Evolutionary conservation across 1,139 yeast genomes (phyloP).

Genomic region (Scheffersomyces lignicola): DNA sequence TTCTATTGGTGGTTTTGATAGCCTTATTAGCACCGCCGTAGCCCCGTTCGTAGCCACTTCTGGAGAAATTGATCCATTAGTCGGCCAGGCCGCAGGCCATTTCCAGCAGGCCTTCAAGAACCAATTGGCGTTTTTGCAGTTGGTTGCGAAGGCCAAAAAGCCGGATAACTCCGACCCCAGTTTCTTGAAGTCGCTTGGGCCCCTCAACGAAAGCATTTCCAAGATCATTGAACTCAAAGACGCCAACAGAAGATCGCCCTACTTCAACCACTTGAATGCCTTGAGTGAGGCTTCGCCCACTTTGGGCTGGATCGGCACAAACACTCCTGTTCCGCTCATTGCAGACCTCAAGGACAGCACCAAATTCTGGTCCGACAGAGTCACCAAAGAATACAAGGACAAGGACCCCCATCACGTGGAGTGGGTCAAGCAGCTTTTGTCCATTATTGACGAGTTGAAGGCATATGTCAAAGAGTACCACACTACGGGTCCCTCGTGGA

Average conservation of each 20-base stretch:
- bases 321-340: slow-evolving; percentile 68
- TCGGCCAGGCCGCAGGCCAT: slow-evolving; percentile 58
- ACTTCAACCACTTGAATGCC: slow-evolving; percentile 73
- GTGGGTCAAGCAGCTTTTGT: slow-evolving; percentile 74
- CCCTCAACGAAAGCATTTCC: slow-evolving; percentile 64
- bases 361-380: slow-evolving; percentile 90
- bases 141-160: slow-evolving; percentile 61
- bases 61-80: slow-evolving; percentile 58
- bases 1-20: slow-evolving; percentile 54
- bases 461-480: slow-evolving; percentile 75
- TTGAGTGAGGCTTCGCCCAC: slow-evolving; percentile 89
- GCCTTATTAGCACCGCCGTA: slow-evolving; percentile 51
- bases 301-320: slow-evolving; percentile 84
- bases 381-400: slow-evolving; percentile 79
- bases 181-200: slow-evolving; percentile 60
- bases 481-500: slow-evolving; percentile 83
- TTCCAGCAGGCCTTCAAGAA: slow-evolving; percentile 61
- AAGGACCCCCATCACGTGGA: slow-evolving; percentile 64
- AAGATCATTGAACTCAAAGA: slow-evolving; percentile 69
- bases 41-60: slow-evolving; percentile 64
- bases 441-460: slow-evolving; percentile 67
- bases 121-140: slow-evolving; percentile 57
- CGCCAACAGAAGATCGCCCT: slow-evolving; percentile 63
- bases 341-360: slow-evolving; percentile 89
- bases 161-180: slow-evolving; percentile 59